Evolutionary conservation across 768 basidiomycete genomes (phyloP), one percentile per base, ranked within the genome.

Genomic region (Hirschioporus abietinus): DNA sequence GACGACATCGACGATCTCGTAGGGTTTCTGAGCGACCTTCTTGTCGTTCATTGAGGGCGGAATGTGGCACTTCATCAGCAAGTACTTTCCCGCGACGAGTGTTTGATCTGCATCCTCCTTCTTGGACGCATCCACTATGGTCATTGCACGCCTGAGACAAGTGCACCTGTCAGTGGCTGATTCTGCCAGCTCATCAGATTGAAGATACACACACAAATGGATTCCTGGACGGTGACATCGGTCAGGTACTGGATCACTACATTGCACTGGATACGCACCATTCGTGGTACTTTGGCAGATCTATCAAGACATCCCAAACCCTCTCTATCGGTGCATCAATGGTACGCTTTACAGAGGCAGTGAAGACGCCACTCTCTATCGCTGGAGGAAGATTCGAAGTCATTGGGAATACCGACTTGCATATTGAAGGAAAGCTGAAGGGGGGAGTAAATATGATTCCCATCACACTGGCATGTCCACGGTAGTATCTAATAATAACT

Each of bases 301-400:
- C 87, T 65, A 83, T 76, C 58, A 92, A 67, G 5, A 84, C 79
- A 2, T 76, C 72, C 90, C 90, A 92, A 1, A 90, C 87, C 69
- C 80, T 78, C 9, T 88, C 82, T 25, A 77, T 73, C 0, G 88
- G 84, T 1, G 90, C 88, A 70, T 90, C 83, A 63, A 91, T 90
- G 4, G 79, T 69, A 1, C 78, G 76, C 0, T 84, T 84, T 8
- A 80, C 80, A 0, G 78, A 77, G 5, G 81, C 76, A 1, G 77
- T 72, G 70, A 90, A 83, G 1, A 88, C 84, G 2, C 81, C 82
- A 18, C 71, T 70, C 1, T 77, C 74, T 0, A 75, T 68, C 0
- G 77, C 68, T 0, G 84, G 80, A 0, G 86, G 85, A 0, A 83
- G 70, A 20, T 71, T 69, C 23, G 60, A 61, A 15, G 60, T 17